Evolutionary conservation across 176 grass and related monocot genomes (phyloP).

Genomic region (Tuctoria greenei): DNA sequence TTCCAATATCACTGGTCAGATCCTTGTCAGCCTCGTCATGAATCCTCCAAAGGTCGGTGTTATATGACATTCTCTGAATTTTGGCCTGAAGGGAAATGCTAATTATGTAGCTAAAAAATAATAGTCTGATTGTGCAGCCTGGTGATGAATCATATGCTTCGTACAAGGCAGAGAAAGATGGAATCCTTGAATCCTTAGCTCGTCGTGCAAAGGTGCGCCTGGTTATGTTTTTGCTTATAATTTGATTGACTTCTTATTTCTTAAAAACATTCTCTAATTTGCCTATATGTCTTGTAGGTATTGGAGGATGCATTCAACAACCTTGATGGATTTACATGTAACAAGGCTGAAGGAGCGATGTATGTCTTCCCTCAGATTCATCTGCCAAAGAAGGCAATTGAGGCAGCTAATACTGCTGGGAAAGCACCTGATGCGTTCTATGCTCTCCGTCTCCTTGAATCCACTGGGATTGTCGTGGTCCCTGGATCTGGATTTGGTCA

Average conservation of each 20-base stretch:
- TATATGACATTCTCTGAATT: too few species aligned
- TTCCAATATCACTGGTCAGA: conserved; percentile 92
- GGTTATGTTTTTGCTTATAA: neutral
- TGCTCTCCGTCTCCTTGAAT: conserved; percentile 60
- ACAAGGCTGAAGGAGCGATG: conserved; percentile 90
- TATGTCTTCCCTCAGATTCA: conserved; percentile 77
- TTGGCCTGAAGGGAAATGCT: neutral
- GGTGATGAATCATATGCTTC: conserved; percentile 83
- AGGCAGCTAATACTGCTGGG: conserved; percentile 63
- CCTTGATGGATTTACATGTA: conserved; percentile 79
- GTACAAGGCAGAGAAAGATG: conserved; percentile 80
- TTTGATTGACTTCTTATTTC: neutral
- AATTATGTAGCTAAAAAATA: conserved; percentile 15
- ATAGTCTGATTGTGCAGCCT: conserved; percentile 48
- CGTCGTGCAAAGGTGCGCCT: conserved; percentile 71
- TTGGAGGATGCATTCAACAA: conserved; percentile 79
- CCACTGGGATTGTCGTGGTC: conserved; percentile 91
- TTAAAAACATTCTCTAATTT: neutral
- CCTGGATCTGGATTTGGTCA: conserved; percentile 84
- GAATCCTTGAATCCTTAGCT: conserved; percentile 81
- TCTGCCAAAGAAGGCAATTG: conserved; percentile 69
- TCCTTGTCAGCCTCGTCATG: conserved; percentile 92
- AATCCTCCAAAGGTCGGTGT: conserved; percentile 81
- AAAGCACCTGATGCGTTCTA: conserved; percentile 81
- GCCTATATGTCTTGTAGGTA: conserved; percentile 35